Conservation (phyloP, 768 basidiomycete genomes). For the Tulasnella sp. region DNA sequence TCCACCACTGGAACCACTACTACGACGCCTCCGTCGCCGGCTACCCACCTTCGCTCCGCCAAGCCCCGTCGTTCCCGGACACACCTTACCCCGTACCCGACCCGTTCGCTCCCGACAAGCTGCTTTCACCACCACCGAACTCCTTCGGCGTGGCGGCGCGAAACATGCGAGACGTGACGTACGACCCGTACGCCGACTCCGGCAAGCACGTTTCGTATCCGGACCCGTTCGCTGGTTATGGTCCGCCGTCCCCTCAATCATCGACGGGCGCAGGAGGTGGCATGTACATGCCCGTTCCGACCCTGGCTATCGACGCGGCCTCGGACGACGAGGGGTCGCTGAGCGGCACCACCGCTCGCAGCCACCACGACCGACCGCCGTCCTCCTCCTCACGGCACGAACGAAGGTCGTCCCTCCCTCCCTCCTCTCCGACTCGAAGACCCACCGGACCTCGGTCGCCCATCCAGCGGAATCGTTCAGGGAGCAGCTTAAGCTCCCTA, state of each 20-base stretch:
- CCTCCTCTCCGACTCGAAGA: not conserved
- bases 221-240: not conserved
- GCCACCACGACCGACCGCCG: not conserved
- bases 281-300: conserved; percentile 1
- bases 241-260: not conserved
- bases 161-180: not conserved
- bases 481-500: not conserved
- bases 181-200: not conserved
- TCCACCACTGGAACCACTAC: not conserved
- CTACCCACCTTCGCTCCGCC: not conserved
- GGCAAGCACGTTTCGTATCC: not conserved
- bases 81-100: not conserved
- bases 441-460: not conserved
- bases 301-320: not conserved
- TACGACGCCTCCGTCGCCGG: not conserved
- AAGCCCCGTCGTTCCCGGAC: not conserved
- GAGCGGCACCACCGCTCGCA: not conserved
- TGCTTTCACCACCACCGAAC: not conserved
- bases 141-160: not conserved
- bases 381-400: not conserved
- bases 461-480: not conserved
- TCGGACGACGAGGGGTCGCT: not conserved
- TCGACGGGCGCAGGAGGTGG: not conserved
- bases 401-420: not conserved
- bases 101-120: not conserved